Base-by-base conservation (phyloP, 225 moss, liverwort and hornwort genomes). In the Marchantia paleacea region DNA sequence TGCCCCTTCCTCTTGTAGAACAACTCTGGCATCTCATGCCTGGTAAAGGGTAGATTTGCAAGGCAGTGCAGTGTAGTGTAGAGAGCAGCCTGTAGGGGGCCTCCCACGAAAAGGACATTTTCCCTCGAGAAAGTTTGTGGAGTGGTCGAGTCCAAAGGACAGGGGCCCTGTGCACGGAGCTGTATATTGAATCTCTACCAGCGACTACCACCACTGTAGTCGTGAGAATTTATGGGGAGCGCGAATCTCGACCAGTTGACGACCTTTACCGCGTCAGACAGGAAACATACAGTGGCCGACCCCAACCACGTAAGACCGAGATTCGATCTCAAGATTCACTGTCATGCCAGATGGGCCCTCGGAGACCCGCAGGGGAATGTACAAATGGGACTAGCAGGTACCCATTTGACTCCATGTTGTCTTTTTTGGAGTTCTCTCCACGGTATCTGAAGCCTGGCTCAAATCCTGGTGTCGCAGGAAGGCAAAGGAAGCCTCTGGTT, bases 1-100 rank as follows among this genome's bases (percentile, higher is more conserved):
- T 74, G 54, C 29, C 54, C 54, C 52, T 53, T 74, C 50, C 52
- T 72, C 14, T 15, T 12, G 26, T 25, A 12, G 12, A 73, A 74
- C 74, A 28, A 55, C 74, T 55, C 74, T 74, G 74, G 28, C 74
- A 55, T 55, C 28, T 74, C 53, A 54, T 12, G 29, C 26, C 8
- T n/a, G 15, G 28, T 74, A 74, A 55, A 74, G 54, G 74, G 54
- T 74, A 70, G 8, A 39, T 18, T 70, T 25, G 68, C 28, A 31
- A 29, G 28, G 29, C 12, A 30, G 8, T 30, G 68, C 28, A 39
- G 39, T 39, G 39, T 2, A 2, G 39, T 39, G 39, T 39, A 39
- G 39, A 30, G 8, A 28, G 68, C 28, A 68, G 68, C 68, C 7
- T 68, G 68, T 57, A 57, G 57, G 14, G 14, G 57, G 19, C 39